Conservation (phyloP, 108 stramenopile species). For the Nitzschia inconspicua region DNA sequence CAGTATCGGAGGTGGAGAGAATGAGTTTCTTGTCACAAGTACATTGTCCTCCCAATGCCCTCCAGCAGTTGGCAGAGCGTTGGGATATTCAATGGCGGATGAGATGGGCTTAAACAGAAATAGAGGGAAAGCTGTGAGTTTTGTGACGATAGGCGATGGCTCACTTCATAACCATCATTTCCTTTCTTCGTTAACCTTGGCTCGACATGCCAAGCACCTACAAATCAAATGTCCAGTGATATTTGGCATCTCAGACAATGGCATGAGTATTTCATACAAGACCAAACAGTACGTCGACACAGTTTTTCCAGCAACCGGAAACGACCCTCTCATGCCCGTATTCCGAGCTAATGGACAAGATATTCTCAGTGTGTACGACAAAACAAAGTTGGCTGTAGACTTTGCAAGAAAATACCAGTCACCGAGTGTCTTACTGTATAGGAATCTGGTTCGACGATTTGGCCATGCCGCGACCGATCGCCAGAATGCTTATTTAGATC, state of each 20-base stretch:
- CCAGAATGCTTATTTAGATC: constrained; percentile 64
- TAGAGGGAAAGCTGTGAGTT: constrained; percentile 29
- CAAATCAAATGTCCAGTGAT: constrained; percentile 73
- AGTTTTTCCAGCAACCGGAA: constrained; percentile 23
- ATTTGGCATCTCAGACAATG: constrained; percentile 84
- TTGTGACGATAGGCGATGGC: constrained; percentile 85
- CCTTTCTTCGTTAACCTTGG: constrained; percentile 66
- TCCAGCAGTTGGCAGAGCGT: constrained; percentile 78
- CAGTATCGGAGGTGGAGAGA: constrained; percentile 50
- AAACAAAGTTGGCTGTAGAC: constrained; percentile 49
- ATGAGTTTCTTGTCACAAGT: constrained; percentile 70
- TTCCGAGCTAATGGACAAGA: constrained; percentile 63
- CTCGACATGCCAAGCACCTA: constrained; percentile 62
- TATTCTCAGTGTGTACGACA: constrained; percentile 67
- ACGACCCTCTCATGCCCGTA: constrained; percentile 45
- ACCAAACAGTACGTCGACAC: constrained; percentile 60
- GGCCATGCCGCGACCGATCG: constrained; percentile 89
- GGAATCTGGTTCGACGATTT: constrained; percentile 66
- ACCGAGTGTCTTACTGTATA: constrained; percentile 63
- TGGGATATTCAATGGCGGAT: constrained; percentile 64
- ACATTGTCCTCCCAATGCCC: constrained; percentile 85
- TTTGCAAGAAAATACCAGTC: constrained; percentile 56
- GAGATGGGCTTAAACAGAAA: not conserved
- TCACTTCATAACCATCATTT: constrained; percentile 84
- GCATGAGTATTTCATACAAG: constrained; percentile 64